phyloP scores from a whole-genome alignment of 179 eudicot genomes.

The Carnegiea gigantea region DNA sequence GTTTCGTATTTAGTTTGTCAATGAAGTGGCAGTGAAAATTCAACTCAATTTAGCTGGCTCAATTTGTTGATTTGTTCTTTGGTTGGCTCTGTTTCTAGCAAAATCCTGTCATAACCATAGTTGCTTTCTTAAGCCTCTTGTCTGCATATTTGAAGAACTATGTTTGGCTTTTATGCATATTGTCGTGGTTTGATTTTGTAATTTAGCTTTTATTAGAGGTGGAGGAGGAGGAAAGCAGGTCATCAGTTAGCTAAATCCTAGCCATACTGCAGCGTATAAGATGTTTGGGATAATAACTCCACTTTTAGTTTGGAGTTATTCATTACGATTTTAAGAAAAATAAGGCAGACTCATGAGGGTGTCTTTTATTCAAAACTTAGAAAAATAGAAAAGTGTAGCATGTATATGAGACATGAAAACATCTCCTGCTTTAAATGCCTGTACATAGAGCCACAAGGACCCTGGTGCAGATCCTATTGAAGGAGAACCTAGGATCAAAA shows the following conservation, averaged over 20 bases:
- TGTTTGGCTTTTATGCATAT: neutral
- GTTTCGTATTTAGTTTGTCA: neutral
- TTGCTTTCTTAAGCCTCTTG: neutral
- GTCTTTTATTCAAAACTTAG: too few relatives aligned
- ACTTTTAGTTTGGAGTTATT: neutral
- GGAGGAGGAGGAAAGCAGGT: neutral
- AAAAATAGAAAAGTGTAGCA: too few relatives aligned
- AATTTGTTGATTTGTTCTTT: conserved; percentile 3
- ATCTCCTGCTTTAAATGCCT: too few relatives aligned
- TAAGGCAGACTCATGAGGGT: too few relatives aligned
- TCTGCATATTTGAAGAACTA: neutral
- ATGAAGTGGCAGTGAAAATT: neutral
- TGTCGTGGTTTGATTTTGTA: neutral
- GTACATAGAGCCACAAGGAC: neutral
- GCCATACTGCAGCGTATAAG: neutral
- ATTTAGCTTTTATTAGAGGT: neutral
- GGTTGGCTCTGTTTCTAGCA: neutral
- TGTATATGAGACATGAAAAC: too few relatives aligned
- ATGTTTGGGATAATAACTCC: neutral
- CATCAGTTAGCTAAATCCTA: neutral
- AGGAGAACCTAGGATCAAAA: too few relatives aligned
- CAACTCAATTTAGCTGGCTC: neutral
- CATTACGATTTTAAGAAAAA: too few relatives aligned
- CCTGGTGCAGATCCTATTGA: too few relatives aligned
- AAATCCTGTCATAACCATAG: neutral